Base-by-base conservation (phyloP, 352 stramenopile species). In the Peronosclerospora sorghi region DNA sequence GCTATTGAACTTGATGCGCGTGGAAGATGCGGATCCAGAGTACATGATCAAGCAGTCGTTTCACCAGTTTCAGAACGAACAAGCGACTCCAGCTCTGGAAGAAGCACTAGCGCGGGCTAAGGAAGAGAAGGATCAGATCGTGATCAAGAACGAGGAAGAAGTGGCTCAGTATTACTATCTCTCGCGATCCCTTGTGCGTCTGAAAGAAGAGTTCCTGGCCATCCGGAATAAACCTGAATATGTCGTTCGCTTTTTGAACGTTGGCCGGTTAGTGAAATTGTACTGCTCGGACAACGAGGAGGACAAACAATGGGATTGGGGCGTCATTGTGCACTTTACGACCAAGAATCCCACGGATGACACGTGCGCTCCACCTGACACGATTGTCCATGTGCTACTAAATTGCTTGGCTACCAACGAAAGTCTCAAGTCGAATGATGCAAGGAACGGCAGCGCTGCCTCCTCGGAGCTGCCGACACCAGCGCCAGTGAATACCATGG, bases 31-130 rank as follows among this genome's bases (percentile, higher is more conserved):
- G 13, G 95, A 97, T 54, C 94, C 96, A 4, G 95, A 99, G 65
- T 98, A 97, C 59, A 88, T 99, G 55, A 92, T 99, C 41, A 90
- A 94, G 48, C 91, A 95, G 42, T 98, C 94, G 2, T 99, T 99
- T 58, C 91, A 98, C 48, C 87, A 96, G 50, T 95, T 95, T 51
- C 86, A 95, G 51, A 91, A 87, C 51, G 73, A 94, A 41, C 74
- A 89, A 48, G 61, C 73, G 8, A 69, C 81, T 0, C 86, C 82
- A 3, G 75, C 64, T 13, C 51, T 95, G 0, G 70, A 94, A 47
- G 76, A 83, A 41, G 71, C 80, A 1, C 59, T 94, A 7, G 78
- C 89, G 21, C 69, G 86, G 13, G 67, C 87, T 0, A 73, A 87
- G 23, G 64, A 84, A 27, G 67, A 97, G 41, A 81, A 81, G 30